phyloP scores from a whole-genome alignment of 169 alveolate genomes.

The Cryptosporidium baileyi region DNA sequence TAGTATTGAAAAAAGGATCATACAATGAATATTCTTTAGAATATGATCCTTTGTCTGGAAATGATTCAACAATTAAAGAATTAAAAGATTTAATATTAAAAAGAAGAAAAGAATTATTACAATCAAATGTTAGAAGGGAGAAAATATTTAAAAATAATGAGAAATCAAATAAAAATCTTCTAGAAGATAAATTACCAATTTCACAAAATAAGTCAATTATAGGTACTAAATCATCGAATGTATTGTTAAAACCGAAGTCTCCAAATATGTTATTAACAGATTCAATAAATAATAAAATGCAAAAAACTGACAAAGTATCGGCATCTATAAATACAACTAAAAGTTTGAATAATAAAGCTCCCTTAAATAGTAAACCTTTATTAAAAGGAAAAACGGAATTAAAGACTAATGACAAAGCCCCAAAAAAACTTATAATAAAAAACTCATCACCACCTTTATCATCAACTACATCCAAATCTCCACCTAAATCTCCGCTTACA shows the following conservation, averaged over 20 bases:
- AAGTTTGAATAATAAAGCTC: too few relatives aligned
- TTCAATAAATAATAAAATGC: neutral
- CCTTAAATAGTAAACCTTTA: too few relatives aligned
- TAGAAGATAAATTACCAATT: neutral
- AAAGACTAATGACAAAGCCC: too few relatives aligned
- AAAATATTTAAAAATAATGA: neutral
- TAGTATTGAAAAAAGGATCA: neutral
- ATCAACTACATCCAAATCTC: too few relatives aligned
- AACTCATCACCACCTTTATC: too few relatives aligned
- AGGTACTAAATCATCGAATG: neutral
- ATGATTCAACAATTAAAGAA: constrained; percentile 5
- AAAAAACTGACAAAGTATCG: too few relatives aligned
- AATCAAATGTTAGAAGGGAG: neutral
- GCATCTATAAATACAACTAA: too few relatives aligned
- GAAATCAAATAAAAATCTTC: neutral
- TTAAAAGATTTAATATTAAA: neutral
- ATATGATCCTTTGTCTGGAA: too few relatives aligned
- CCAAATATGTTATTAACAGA: neutral
- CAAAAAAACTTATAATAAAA: too few relatives aligned
- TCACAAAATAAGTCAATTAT: neutral
- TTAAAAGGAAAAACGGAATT: too few relatives aligned
- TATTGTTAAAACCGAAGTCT: neutral
- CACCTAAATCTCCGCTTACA: too few relatives aligned
- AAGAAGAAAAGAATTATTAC: neutral
- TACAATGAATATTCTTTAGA: neutral